Base-by-base conservation (phyloP, 176 grass and related monocot species). In the Bolboschoenus planiculmis region DNA sequence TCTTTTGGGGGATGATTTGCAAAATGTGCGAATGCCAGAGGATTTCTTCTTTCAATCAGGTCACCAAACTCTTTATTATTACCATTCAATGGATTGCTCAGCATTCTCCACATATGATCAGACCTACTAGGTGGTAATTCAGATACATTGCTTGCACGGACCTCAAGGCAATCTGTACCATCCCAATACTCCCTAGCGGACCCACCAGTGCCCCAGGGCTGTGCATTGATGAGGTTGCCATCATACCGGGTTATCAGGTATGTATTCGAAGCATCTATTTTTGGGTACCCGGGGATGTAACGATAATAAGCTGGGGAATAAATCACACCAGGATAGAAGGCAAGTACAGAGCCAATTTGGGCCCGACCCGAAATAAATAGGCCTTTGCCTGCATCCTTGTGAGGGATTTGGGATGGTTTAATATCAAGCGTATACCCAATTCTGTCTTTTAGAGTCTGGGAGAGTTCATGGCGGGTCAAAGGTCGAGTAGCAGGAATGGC, bases 221-320 rank as follows among this genome's bases (percentile, higher is more conserved):
- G 91, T 29, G 92, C 92, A 65, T 99, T 86, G 44, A 99, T 95
- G 83, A 95, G 85, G 79, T 85, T 91, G 68, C 92, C 92, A 29
- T 95, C 96, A 70, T 99, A 99, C 87, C 96, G 83, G 70, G 96
- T 91, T 55, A 99, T 93, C 58, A 99, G 84, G 82, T 95, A 99
- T 29, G 85, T 86, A 60, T 99, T 99, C 63, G 81, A 91, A 0
- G 82, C 82, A 72, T 95, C 92, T 37, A 99, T 90, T 84, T 84
- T 95, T 53, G 96, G 96, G 83, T 98, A 98, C 35, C 90, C 92
- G 75, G 92, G 92, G 79, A 98, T 98, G 83, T 90, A 91, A 34
- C 82, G 88, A 84, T 98, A 95, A 88, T 91, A 93, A 84, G 96
- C 96, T 84, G 92, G 96, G 35, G 92, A 98, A 87, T 98, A 98